phyloP scores from a whole-genome alignment of 208 protist species.

The Leptomonas pyrrhocoris region DNA sequence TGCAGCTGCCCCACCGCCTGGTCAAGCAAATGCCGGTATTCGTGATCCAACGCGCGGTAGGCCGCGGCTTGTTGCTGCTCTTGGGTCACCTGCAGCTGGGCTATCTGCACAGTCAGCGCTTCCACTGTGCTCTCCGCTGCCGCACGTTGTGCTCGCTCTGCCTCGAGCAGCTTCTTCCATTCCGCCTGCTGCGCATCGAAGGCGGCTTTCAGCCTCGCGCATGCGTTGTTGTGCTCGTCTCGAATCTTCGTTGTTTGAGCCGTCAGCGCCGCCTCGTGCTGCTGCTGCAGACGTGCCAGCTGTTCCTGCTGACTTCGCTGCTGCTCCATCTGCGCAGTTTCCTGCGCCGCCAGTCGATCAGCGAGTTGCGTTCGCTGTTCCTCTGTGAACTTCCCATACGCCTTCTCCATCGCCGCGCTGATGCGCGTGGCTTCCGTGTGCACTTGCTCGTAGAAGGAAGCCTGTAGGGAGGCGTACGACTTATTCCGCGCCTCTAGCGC shows the following conservation, averaged over 20 bases:
- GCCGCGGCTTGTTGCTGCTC: conserved; percentile 19
- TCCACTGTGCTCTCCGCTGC: conserved; percentile 13
- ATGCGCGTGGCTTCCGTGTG: conserved; percentile 23
- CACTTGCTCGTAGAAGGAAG: conserved; percentile 30
- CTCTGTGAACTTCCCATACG: conserved; percentile 27
- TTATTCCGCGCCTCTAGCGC: conserved; percentile 36
- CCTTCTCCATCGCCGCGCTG: conserved; percentile 27
- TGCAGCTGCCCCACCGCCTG: conserved; percentile 15
- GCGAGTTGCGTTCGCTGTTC: conserved; percentile 9
- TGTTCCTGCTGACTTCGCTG: conserved; percentile 24
- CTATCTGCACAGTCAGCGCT: conserved; percentile 6
- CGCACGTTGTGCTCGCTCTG: not conserved
- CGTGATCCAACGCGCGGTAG: conserved; percentile 17
- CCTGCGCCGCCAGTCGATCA: conserved; percentile 17
- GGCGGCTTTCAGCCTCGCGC: not conserved
- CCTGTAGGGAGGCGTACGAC: conserved; percentile 26
- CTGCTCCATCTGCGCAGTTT: conserved; percentile 9
- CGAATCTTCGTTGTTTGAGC: conserved; percentile 17
- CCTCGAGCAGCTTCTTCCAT: conserved; percentile 12
- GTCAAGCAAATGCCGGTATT: conserved; percentile 22
- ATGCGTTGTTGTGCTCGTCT: conserved; percentile 11
- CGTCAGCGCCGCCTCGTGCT: conserved; percentile 25
- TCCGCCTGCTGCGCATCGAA: conserved; percentile 26
- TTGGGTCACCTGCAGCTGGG: conserved; percentile 20
- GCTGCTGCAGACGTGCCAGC: conserved; percentile 23